Percentiles rank a stretch among this genome's conserved stretches.
Conservation (phyloP, 1,284 basidiomycete genomes). For the Fomitopsis palustris region DNA sequence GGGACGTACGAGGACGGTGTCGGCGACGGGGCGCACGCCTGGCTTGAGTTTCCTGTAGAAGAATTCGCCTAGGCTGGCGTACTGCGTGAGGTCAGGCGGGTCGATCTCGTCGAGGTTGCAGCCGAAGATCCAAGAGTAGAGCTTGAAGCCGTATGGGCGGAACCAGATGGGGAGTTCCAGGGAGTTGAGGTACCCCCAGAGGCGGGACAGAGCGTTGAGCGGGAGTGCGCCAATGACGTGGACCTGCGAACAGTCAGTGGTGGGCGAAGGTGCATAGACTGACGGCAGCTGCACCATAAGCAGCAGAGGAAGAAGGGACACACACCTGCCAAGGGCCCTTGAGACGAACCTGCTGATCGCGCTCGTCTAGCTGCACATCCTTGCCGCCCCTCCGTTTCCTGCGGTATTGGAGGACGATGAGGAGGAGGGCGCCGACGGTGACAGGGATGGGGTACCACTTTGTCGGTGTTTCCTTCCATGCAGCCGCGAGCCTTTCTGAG, state of each 20-base stretch:
- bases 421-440: constrained; percentile 85
- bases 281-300: neutral
- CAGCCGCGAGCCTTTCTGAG: constrained; percentile 51
- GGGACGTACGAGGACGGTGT: constrained; percentile 66
- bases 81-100: constrained; percentile 70
- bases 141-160: constrained; percentile 81
- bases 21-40: constrained; percentile 79
- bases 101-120: constrained; percentile 95
- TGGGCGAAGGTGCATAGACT: neutral
- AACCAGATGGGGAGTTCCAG: constrained; percentile 94
- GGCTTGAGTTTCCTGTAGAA: constrained; percentile 90
- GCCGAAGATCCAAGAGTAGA: constrained; percentile 88
- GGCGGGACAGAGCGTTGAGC: constrained; percentile 87
- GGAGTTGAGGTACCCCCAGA: constrained; percentile 96
- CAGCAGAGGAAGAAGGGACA: constrained; percentile 10
- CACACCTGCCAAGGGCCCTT: constrained; percentile 95
- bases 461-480: constrained; percentile 87
- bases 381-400: constrained; percentile 47
- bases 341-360: constrained; percentile 70
- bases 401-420: constrained; percentile 81
- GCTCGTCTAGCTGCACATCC: constrained; percentile 73
- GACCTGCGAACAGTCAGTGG: constrained; percentile 50
- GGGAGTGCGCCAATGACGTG: constrained; percentile 95
- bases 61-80: constrained; percentile 88
- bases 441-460: constrained; percentile 96